Conservation (phyloP, 2,329 filamentous ascomycete species). For the Pseudogymnoascus sp. region DNA sequence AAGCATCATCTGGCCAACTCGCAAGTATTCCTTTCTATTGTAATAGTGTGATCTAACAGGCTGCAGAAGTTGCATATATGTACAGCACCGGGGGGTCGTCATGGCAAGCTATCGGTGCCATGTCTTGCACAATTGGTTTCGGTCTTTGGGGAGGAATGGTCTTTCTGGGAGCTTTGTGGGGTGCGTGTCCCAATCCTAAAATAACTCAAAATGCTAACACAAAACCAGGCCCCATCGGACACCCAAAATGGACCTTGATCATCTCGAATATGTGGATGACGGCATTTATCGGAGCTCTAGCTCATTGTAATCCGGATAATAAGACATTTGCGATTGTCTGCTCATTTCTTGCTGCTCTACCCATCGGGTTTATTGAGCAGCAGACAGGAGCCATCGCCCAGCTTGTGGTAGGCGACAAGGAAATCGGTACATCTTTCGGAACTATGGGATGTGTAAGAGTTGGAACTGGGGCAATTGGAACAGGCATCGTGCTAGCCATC, state of each 20-base stretch:
- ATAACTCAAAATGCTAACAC: neutral
- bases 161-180: constrained; percentile 22
- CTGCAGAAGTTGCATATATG: neutral
- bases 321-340: constrained; percentile 18
- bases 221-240: neutral
- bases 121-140: constrained; percentile 27
- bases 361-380: constrained; percentile 11
- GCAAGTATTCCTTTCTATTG: constrained; percentile 12
- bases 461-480: neutral
- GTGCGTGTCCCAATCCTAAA: neutral
- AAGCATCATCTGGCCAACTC: constrained; percentile 29
- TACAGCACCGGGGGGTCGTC: constrained; percentile 21
- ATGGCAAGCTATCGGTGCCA: constrained; percentile 27
- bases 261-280: neutral
- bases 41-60: neutral
- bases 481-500: neutral
- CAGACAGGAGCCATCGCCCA: neutral
- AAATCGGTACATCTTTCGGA: neutral
- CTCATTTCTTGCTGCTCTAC: constrained; percentile 19
- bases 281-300: neutral
- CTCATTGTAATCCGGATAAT: constrained; percentile 20
- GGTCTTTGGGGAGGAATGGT: constrained; percentile 28
- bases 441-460: neutral
- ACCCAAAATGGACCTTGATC: neutral
- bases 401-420: neutral